phyloP scores from a whole-genome alignment of 106 monocot species.

The Chionographis japonica region DNA sequence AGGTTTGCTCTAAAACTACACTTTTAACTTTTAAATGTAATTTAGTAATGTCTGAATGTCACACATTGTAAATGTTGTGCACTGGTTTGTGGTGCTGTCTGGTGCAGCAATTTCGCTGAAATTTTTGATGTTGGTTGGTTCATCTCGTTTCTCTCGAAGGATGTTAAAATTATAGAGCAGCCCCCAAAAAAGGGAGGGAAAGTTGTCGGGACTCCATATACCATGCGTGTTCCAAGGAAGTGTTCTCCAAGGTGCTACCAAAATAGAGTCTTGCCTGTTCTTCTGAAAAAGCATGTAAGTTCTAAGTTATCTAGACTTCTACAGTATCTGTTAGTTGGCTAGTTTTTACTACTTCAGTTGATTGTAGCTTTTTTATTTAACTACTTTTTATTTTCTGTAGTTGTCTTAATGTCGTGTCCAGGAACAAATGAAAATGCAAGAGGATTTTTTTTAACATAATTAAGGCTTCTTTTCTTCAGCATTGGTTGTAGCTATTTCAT shows the following conservation, averaged over 20 bases:
- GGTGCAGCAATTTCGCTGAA: conserved; percentile 72
- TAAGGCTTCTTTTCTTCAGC: too few species aligned
- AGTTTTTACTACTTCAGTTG: not conserved
- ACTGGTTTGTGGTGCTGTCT: conserved; percentile 1
- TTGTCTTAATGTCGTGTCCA: too few species aligned
- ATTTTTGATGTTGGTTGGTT: conserved; percentile 93
- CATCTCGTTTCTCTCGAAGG: conserved; percentile 67
- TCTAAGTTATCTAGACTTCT: not conserved
- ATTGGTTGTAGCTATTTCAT: too few species aligned
- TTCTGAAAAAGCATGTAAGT: conserved; percentile 80
- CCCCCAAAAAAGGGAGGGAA: conserved; percentile 63
- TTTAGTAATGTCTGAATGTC: not conserved
- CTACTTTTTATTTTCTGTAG: not conserved
- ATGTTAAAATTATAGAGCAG: conserved; percentile 82
- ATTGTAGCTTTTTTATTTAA: not conserved
- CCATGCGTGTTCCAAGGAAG: conserved; percentile 86
- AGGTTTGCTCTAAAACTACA: conserved; percentile 26
- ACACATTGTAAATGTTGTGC: not conserved
- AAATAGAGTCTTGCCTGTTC: conserved; percentile 76
- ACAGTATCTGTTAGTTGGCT: not conserved
- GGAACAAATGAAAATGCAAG: too few species aligned
- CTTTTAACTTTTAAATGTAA: not conserved
- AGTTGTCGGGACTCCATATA: conserved; percentile 51
- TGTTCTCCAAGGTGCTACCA: conserved; percentile 82
- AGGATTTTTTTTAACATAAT: too few species aligned